Evolutionary conservation across 148 eudicot species (phyloP).

Genomic region (Rheum nobile): DNA sequence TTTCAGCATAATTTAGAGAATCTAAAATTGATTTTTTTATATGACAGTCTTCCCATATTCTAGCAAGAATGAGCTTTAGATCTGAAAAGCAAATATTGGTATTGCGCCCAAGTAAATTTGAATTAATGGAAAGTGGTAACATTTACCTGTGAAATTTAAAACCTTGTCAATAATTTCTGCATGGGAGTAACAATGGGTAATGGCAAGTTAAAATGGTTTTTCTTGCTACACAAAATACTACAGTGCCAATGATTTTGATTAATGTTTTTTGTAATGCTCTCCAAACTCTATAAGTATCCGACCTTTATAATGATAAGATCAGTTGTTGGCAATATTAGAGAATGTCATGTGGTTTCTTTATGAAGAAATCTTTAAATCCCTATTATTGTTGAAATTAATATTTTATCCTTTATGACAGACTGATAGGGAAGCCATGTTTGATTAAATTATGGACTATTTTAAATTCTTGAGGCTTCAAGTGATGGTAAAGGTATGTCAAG

Average conservation of each 20-base stretch:
- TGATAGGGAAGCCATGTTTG: slow-evolving; percentile 59
- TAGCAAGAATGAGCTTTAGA: background rate
- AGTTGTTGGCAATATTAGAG: no score
- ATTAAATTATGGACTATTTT: slow-evolving; percentile 50
- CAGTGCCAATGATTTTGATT: no score
- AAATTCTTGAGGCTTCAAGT: slow-evolving; percentile 59
- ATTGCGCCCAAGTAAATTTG: background rate
- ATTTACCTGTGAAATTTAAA: background rate
- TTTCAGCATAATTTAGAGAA: no score
- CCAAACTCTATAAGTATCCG: no score
- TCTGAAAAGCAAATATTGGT: no score
- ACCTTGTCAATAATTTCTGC: background rate
- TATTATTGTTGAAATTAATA: no score
- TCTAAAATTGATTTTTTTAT: background rate
- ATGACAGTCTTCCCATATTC: background rate
- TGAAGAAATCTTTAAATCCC: background rate
- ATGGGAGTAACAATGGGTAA: background rate
- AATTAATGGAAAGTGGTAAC: background rate
- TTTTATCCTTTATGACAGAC: no score
- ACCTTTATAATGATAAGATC: no score
- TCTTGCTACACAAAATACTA: no score
- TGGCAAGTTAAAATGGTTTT: no score
- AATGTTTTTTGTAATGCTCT: no score
- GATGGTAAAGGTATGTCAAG: slow-evolving; percentile 26
- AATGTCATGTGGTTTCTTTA: background rate